Evolutionary conservation across 73 alveolate genomes (phyloP), one percentile per base, ranked within the genome.

Genomic region (Paramecium sexaurelia): DNA sequence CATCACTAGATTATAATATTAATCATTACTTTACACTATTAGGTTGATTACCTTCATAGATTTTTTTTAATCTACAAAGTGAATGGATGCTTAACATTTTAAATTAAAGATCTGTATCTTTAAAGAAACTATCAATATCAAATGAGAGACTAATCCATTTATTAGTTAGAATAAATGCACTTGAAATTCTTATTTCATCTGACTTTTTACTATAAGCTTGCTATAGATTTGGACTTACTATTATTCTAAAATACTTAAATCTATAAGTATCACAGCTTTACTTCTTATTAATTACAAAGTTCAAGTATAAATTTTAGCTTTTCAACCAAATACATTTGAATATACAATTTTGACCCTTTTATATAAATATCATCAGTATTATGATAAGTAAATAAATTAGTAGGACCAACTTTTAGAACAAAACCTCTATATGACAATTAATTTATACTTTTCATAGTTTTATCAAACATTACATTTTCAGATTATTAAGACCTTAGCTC

Each of bases 71-170:
- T 73, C 57, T 73, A 73, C 66, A 32, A 35, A 24, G 36, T 32
- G 87, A 73, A 73, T 73, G 55, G 10, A 73, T 73, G 19, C 57
- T 35, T n/a, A 73, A 10, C 55, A 35, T 32, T 32, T n/a, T 20
- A 6, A 73, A 73, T 73, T 73, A 35, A 73, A 32, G 45, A 10
- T 73, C 56, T 33, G 36, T 37, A 15, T 20, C 66, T 3, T 37
- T 35, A 37, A 73, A 73, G 66, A 73, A 61, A 24, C 87, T 73
- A 9, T 73, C 87, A n/a, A 73, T 20, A 73, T 73, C 87, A 73
- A 73, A 73, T 1, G 57, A 73, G 35, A 73, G 45, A 73, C 87
- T 73, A 13, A 73, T 73, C 87, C 87, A 73, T 73, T 73, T 73
- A 32, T 73, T 27, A 2, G 87, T 73, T 73, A 73, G 67, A 32